Evolutionary conservation across 1,284 basidiomycete species (phyloP).

Genomic region (Calocybe gambosa): DNA sequence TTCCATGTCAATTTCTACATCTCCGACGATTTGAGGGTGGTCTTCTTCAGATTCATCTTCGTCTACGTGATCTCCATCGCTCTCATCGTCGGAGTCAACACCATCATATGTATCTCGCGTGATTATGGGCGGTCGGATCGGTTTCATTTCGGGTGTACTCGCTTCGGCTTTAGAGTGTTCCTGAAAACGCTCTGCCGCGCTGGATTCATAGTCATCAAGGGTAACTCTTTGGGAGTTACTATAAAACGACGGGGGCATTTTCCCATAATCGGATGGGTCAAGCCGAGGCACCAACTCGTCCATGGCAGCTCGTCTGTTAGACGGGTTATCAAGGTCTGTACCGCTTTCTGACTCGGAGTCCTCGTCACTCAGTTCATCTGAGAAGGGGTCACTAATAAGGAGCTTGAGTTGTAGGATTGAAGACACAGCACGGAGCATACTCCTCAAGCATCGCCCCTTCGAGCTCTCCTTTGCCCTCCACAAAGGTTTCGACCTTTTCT

Average conservation of each 20-base stretch:
- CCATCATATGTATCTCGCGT: slow-evolving; percentile 79
- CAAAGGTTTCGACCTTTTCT: slow-evolving; percentile 78
- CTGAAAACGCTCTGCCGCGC: slow-evolving; percentile 20
- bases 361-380: slow-evolving; percentile 51
- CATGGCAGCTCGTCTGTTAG: slow-evolving; percentile 53
- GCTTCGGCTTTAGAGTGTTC: slow-evolving; percentile 6
- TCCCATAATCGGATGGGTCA: slow-evolving; percentile 69
- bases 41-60: slow-evolving; percentile 72
- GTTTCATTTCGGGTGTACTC: slow-evolving; percentile 24
- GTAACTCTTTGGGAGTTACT: slow-evolving; percentile 62
- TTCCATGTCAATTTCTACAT: slow-evolving; percentile 81
- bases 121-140: slow-evolving; percentile 70
- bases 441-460: slow-evolving; percentile 86
- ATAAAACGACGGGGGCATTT: slow-evolving; percentile 70
- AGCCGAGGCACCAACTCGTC: slow-evolving; percentile 66
- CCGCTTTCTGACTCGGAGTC: slow-evolving; percentile 26
- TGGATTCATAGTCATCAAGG: slow-evolving; percentile 41
- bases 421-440: slow-evolving; percentile 41
- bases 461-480: slow-evolving; percentile 81
- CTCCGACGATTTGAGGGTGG: slow-evolving; percentile 70
- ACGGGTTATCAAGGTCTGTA: slow-evolving; percentile 16
- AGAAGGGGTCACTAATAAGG: slow-evolving; percentile 48
- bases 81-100: slow-evolving; percentile 80
- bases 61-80: slow-evolving; percentile 49
- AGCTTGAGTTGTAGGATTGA: slow-evolving; percentile 4